These are phyloP conservation scores for Myxozyma lipomycoides DNA, from an alignment of 805 yeast species.

Conservation along the genomic window DNA sequence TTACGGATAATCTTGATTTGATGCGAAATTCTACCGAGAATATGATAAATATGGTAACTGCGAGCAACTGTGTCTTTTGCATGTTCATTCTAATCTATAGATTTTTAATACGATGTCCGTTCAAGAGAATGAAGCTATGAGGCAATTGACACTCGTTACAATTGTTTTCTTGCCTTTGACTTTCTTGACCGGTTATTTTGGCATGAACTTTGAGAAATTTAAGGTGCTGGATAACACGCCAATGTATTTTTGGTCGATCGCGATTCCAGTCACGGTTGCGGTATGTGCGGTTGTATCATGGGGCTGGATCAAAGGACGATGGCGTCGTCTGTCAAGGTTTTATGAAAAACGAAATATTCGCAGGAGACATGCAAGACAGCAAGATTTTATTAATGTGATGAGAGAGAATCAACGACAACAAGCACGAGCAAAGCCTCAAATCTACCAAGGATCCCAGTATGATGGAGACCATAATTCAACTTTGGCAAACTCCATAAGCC, in stretches of 20 bases:
- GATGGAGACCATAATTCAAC: too few species aligned
- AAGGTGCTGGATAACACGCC: conserved; percentile 42
- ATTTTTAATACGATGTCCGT: conserved; percentile 57
- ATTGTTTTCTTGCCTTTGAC: conserved; percentile 57
- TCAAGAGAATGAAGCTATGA: conserved; percentile 53
- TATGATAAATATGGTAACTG: conserved; percentile 42
- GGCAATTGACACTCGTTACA: conserved; percentile 51
- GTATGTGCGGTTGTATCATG: conserved; percentile 34
- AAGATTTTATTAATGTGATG: background rate
- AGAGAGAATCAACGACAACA: background rate
- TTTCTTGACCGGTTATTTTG: conserved; percentile 60
- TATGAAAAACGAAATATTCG: conserved; percentile 9
- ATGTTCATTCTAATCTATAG: background rate
- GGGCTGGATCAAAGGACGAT: conserved; percentile 5
- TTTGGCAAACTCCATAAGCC: too few species aligned
- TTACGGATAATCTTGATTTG: conserved; percentile 51
- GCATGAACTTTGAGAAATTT: conserved; percentile 51
- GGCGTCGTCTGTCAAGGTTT: conserved; percentile 1
- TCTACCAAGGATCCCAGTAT: background rate
- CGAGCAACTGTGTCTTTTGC: background rate
- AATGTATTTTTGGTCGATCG: conserved; percentile 48
- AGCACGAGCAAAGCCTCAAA: background rate
- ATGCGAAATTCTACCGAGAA: conserved; percentile 53
- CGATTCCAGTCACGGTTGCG: conserved; percentile 39
- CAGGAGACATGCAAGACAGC: background rate